These are phyloP conservation scores for Tetrahymena elliotti DNA, from an alignment of 73 alveolate genomes.

Conservation along the genomic window DNA sequence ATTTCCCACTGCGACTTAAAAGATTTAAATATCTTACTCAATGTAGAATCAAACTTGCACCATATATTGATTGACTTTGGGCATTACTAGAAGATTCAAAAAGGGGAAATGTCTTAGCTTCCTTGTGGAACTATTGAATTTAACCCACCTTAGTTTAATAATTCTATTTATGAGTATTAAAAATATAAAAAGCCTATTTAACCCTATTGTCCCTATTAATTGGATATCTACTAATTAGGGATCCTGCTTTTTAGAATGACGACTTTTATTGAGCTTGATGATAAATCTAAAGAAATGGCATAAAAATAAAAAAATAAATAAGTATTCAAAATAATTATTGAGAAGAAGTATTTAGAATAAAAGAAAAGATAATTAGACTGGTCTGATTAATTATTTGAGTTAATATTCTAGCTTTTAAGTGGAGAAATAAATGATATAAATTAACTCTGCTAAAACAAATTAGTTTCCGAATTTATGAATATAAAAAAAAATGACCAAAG, in stretches of 20 bases:
- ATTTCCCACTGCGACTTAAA: no score
- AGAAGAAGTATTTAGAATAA: no score
- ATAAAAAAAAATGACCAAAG: no score
- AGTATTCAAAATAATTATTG: not conserved
- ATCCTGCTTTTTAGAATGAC: not conserved
- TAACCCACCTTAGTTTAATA: not conserved
- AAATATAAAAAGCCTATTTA: not conserved
- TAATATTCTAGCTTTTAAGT: not conserved
- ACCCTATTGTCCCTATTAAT: not conserved
- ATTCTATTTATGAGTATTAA: not conserved
- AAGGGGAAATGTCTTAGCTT: not conserved
- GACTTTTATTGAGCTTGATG: not conserved
- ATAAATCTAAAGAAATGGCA: not conserved
- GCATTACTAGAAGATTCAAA: not conserved
- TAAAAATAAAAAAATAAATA: not conserved
- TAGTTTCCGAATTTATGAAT: no score
- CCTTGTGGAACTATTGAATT: not conserved
- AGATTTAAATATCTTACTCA: no score
- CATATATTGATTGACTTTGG: not conserved
- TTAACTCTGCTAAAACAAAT: not conserved
- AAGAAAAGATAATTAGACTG: no score
- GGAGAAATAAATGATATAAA: not conserved
- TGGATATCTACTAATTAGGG: not conserved
- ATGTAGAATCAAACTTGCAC: no score
- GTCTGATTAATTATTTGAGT: not conserved